Conservation (phyloP, 2,329 filamentous ascomycete genomes). For the Knoxdaviesia proteae region DNA sequence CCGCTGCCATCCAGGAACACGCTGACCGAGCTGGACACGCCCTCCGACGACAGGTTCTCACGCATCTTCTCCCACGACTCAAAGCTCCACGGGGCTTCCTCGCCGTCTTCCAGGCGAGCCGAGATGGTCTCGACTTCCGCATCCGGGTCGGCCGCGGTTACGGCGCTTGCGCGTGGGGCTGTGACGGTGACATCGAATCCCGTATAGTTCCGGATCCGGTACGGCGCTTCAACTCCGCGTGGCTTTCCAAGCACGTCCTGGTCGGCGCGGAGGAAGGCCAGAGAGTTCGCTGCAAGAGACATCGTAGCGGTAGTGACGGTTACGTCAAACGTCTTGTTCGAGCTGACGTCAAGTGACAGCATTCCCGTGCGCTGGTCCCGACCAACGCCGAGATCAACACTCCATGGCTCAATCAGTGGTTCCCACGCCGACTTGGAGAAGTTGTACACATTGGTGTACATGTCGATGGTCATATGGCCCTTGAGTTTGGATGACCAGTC, state of each 20-base stretch:
- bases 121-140: constrained; percentile 35
- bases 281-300: constrained; percentile 77
- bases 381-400: constrained; percentile 74
- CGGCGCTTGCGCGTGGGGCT: constrained; percentile 31
- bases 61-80: constrained; percentile 94
- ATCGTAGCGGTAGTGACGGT: constrained; percentile 89
- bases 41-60: constrained; percentile 75
- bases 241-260: constrained; percentile 79
- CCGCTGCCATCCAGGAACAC: constrained; percentile 80
- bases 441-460: constrained; percentile 94
- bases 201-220: constrained; percentile 85
- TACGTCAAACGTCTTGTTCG: constrained; percentile 76
- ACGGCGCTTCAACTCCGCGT: constrained; percentile 75
- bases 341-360: constrained; percentile 67
- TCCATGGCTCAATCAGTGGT: constrained; percentile 88
- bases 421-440: constrained; percentile 99
- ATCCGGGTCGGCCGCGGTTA: neutral
- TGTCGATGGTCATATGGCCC: constrained; percentile 76
- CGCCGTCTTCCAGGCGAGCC: constrained; percentile 64
- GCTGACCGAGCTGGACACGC: constrained; percentile 56
- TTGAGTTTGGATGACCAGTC: constrained; percentile 83
- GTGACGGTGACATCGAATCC: constrained; percentile 72
- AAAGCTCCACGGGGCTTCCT: constrained; percentile 88
- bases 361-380: constrained; percentile 56
- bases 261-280: constrained; percentile 74